phyloP scores from a whole-genome alignment of 495 filamentous ascomycete genomes.

The Talaromyces thailandensis region DNA sequence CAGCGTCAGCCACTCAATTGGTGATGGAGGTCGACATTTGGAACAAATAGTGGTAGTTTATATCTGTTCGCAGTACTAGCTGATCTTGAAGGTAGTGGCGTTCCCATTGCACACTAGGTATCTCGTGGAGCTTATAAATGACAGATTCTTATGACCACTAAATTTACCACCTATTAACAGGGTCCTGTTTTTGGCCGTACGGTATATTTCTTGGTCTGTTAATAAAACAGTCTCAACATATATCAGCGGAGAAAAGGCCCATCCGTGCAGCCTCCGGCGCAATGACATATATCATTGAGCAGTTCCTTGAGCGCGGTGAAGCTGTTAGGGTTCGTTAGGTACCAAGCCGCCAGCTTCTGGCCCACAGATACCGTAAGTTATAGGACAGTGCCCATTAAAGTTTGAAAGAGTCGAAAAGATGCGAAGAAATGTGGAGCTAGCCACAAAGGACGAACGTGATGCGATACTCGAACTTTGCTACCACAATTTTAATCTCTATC shows the following conservation, averaged over 20 bases:
- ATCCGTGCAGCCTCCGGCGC: not conserved
- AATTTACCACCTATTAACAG: too few species aligned
- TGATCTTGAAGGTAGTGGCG: not conserved
- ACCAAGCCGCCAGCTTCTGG: not conserved
- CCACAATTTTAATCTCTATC: not conserved
- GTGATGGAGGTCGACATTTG: conserved; percentile 6
- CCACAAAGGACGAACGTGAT: not conserved
- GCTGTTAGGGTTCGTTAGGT: not conserved
- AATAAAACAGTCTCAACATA: too few species aligned
- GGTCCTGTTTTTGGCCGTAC: too few species aligned
- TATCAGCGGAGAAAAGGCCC: not conserved
- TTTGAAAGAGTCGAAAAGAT: not conserved
- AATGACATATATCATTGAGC: not conserved
- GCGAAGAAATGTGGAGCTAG: not conserved
- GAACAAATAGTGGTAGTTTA: conserved; percentile 4
- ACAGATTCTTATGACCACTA: too few species aligned
- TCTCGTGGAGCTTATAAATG: not conserved
- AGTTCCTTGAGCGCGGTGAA: not conserved
- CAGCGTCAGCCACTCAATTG: not conserved
- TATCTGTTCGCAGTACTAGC: conserved; percentile 3
- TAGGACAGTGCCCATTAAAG: not conserved
- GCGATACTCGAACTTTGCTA: not conserved
- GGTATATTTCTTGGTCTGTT: too few species aligned
- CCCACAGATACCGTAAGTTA: not conserved
- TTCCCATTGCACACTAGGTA: not conserved